Conservation (phyloP, 257 asterid genomes). For the Petunia secreta region DNA sequence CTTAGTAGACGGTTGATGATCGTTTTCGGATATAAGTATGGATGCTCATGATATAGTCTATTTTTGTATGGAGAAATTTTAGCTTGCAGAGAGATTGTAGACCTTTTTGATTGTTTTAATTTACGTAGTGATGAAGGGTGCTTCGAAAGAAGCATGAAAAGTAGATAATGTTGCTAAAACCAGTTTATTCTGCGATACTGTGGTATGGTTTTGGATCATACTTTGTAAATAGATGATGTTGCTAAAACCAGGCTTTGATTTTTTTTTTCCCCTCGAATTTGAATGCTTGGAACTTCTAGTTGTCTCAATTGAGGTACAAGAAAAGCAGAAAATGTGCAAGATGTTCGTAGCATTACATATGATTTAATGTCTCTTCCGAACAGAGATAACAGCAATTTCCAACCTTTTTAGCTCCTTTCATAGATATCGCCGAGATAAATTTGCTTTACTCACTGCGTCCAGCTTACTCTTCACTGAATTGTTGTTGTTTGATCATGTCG, state of each 20-base stretch:
- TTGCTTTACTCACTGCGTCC: neutral
- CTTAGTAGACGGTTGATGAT: neutral
- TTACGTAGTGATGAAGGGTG: neutral
- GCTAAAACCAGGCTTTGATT: too few relatives aligned
- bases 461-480: neutral
- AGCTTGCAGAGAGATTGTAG: neutral
- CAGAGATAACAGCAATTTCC: neutral
- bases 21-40: neutral
- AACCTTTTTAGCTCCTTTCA: neutral
- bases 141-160: neutral
- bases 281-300: too few relatives aligned
- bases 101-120: slow-evolving; percentile 1
- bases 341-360: neutral
- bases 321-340: neutral
- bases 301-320: neutral
- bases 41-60: neutral
- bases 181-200: neutral
- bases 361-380: neutral
- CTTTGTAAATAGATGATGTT: too few relatives aligned
- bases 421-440: neutral
- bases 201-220: too few relatives aligned
- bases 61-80: neutral
- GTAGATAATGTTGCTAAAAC: neutral
- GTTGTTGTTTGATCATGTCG: neutral
- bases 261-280: too few relatives aligned